A percentile compares a stretch with the other conserved stretches of the same genome.
These are phyloP conservation scores for Lyophyllum decastes DNA, from an alignment of 768 basidiomycete genomes.

Conservation along the genomic window DNA sequence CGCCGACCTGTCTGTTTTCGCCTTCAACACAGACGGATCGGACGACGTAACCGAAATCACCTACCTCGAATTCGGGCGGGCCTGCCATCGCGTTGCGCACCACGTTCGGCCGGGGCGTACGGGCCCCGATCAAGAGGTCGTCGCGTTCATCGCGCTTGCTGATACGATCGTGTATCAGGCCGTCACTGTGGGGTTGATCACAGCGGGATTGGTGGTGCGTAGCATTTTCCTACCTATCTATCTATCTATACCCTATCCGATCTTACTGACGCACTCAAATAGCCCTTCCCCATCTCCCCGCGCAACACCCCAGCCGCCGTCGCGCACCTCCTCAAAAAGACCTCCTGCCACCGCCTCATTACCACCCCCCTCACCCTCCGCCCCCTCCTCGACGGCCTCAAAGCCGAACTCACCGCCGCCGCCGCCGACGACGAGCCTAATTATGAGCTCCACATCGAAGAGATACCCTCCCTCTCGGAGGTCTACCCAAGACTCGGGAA, in stretches of 20 bases:
- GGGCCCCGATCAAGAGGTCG: constrained; percentile 20
- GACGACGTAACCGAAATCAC: constrained; percentile 24
- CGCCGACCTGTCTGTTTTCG: constrained; percentile 15
- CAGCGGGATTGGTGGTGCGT: constrained; percentile 19
- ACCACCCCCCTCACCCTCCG: constrained; percentile 29
- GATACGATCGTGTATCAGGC: constrained; percentile 35
- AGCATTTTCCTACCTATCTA: background rate
- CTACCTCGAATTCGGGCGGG: constrained; percentile 38
- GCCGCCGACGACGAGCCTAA: constrained; percentile 19
- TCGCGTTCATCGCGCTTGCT: constrained; percentile 29
- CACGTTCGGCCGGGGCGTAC: constrained; percentile 27
- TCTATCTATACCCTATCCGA: background rate
- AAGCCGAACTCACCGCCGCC: constrained; percentile 16
- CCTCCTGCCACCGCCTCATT: constrained; percentile 39
- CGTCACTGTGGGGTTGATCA: constrained; percentile 29
- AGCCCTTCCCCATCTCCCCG: constrained; percentile 27
- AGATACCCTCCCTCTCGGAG: constrained; percentile 21
- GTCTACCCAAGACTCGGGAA: constrained; percentile 19
- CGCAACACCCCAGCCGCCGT: constrained; percentile 37
- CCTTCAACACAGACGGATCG: constrained; percentile 13
- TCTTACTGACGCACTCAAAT: too few relatives aligned
- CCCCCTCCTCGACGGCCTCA: constrained; percentile 30
- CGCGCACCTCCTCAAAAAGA: constrained; percentile 35
- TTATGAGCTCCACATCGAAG: constrained; percentile 26
- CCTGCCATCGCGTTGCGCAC: constrained; percentile 37